A percentile compares a stretch with the other conserved stretches of the same genome.
These are phyloP conservation scores for Intubia oerlemansii DNA, from an alignment of 2,329 filamentous ascomycete species.

Conservation along the genomic window DNA sequence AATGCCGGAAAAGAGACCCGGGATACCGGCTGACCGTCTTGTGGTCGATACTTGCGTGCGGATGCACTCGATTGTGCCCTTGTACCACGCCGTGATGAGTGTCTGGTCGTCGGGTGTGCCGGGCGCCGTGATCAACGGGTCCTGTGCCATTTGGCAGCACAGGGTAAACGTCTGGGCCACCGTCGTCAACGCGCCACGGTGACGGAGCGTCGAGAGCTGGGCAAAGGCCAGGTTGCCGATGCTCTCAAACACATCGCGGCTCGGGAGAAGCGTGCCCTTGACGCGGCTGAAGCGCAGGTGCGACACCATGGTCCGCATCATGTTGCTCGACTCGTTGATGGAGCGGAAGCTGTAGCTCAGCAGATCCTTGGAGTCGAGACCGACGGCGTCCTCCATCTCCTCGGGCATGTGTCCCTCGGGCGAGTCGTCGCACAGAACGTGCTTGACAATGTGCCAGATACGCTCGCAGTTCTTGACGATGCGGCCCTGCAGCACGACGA, in stretches of 20 bases:
- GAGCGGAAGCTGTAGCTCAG: constrained; percentile 90
- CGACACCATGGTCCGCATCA: constrained; percentile 41
- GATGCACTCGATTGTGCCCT: constrained; percentile 49
- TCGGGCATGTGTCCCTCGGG: constrained; percentile 74
- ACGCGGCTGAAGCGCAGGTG: constrained; percentile 27
- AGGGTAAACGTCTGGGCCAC: constrained; percentile 72
- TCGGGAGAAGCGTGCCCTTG: constrained; percentile 23
- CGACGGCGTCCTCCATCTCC: constrained; percentile 49
- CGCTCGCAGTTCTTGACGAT: constrained; percentile 38
- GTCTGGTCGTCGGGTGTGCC: constrained; percentile 15
- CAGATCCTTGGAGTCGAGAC: constrained; percentile 66
- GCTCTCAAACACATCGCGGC: constrained; percentile 32
- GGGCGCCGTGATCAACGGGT: constrained; percentile 15
- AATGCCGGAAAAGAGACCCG: constrained; percentile 66
- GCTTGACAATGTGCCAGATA: constrained; percentile 59
- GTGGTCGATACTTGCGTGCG: constrained; percentile 62
- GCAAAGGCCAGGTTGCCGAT: constrained; percentile 60
- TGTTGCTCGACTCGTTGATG: constrained; percentile 75
- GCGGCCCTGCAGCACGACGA: constrained; percentile 25
- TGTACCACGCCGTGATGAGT: constrained; percentile 49
- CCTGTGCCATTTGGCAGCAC: constrained; percentile 48
- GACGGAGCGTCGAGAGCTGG: constrained; percentile 63
- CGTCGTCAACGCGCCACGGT: constrained; percentile 83
- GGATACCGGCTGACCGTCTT: constrained; percentile 76
- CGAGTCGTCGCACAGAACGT: constrained; percentile 77